Evolutionary conservation across 768 basidiomycete species (phyloP).

Genomic region (Cyclocybe cylindracea): DNA sequence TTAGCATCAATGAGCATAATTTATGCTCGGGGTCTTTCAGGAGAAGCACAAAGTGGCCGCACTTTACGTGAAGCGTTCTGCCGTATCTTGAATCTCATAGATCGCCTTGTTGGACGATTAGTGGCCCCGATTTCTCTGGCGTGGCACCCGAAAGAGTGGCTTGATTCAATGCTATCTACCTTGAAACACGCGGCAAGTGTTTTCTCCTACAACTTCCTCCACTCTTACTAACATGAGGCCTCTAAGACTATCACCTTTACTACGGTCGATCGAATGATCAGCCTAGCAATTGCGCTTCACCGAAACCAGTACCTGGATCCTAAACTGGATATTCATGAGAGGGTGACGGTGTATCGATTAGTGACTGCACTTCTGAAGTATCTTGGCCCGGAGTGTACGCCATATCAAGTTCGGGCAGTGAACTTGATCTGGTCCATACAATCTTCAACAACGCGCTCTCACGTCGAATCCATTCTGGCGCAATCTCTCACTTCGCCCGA

Average conservation of each 20-base stretch:
- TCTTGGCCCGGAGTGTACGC: slow-evolving; percentile 61
- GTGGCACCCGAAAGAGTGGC: slow-evolving; percentile 73
- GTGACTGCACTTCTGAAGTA: slow-evolving; percentile 72
- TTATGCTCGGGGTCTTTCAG: slow-evolving; percentile 41
- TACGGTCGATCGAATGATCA: slow-evolving; percentile 63
- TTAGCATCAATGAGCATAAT: slow-evolving; percentile 45
- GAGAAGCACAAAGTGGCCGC: slow-evolving; percentile 28
- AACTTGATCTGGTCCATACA: slow-evolving; percentile 84
- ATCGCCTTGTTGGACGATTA: slow-evolving; percentile 47
- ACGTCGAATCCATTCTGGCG: slow-evolving; percentile 81
- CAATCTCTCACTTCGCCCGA: slow-evolving; percentile 65
- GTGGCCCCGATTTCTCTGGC: slow-evolving; percentile 37
- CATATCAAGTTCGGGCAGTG: slow-evolving; percentile 82
- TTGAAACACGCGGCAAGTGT: slow-evolving; percentile 56
- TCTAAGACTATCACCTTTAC: slow-evolving; percentile 66
- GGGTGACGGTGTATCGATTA: slow-evolving; percentile 58
- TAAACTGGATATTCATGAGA: slow-evolving; percentile 52
- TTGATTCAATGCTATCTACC: slow-evolving; percentile 49
- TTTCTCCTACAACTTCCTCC: slow-evolving; percentile 9
- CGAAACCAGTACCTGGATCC: slow-evolving; percentile 52
- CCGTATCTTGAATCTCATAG: slow-evolving; percentile 51
- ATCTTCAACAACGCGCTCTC: slow-evolving; percentile 47
- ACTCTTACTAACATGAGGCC: slow-evolving; percentile 5
- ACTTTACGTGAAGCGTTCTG: slow-evolving; percentile 51
- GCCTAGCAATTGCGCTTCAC: slow-evolving; percentile 56